Evolutionary conservation across 2,329 filamentous ascomycete species (phyloP).

Genomic region (Rutstroemia sp.): DNA sequence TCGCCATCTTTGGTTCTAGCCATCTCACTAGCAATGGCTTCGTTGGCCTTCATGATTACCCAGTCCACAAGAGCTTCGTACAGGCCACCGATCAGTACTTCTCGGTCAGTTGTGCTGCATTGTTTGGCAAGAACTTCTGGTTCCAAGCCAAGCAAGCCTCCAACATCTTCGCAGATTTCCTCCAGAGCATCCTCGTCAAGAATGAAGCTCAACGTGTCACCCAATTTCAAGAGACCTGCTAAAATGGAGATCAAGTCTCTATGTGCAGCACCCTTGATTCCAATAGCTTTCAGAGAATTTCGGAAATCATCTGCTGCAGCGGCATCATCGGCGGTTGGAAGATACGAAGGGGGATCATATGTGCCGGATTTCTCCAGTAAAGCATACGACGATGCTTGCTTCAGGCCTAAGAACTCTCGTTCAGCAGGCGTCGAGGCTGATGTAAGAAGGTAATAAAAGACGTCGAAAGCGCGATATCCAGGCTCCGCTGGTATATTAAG

Average conservation of each 20-base stretch:
- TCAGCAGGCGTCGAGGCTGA: constrained; percentile 86
- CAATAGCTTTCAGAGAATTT: constrained; percentile 77
- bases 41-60: constrained; percentile 84
- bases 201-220: constrained; percentile 79
- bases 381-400: constrained; percentile 67
- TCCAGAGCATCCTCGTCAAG: constrained; percentile 80
- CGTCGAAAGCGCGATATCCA: constrained; percentile 90
- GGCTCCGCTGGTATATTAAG: constrained; percentile 70
- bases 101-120: constrained; percentile 77
- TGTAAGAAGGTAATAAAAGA: constrained; percentile 93
- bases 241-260: constrained; percentile 80
- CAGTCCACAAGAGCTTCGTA: constrained; percentile 95
- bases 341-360: constrained; percentile 77
- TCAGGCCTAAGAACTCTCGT: constrained; percentile 78
- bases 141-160: constrained; percentile 77
- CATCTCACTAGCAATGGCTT: constrained; percentile 72
- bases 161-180: constrained; percentile 83
- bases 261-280: constrained; percentile 80
- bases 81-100: constrained; percentile 73
- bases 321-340: constrained; percentile 86
- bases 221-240: constrained; percentile 81
- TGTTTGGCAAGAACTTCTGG: constrained; percentile 73
- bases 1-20: constrained; percentile 56
- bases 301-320: constrained; percentile 93
- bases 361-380: constrained; percentile 78